These are phyloP conservation scores for Lenzites betulinus DNA, from an alignment of 768 basidiomycete genomes.

Conservation along the genomic window DNA sequence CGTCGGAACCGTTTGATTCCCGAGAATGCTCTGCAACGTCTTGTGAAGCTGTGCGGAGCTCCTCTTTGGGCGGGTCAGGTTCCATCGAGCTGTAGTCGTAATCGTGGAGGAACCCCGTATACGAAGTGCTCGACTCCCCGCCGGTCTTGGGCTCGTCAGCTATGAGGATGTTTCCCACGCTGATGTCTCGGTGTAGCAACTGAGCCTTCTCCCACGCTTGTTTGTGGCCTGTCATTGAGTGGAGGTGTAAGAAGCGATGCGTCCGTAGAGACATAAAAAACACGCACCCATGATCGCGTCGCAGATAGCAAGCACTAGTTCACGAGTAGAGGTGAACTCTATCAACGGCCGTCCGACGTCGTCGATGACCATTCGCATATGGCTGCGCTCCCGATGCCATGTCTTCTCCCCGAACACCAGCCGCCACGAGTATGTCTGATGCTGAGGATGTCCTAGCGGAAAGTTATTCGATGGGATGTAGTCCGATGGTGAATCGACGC, in stretches of 20 bases:
- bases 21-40: background rate
- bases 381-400: slow-evolving; percentile 7
- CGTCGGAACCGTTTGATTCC: background rate
- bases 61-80: background rate
- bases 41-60: background rate
- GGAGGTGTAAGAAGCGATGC: background rate
- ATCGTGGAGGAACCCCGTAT: slow-evolving; percentile 10
- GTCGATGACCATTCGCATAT: slow-evolving; percentile 15
- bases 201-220: slow-evolving; percentile 8
- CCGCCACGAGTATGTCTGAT: slow-evolving; percentile 9
- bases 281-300: slow-evolving; percentile 11
- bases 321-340: slow-evolving; percentile 9
- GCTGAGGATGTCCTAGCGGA: background rate
- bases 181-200: slow-evolving; percentile 25
- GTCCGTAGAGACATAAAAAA: background rate
- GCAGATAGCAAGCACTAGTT: slow-evolving; percentile 2
- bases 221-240: slow-evolving; percentile 12
- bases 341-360: slow-evolving; percentile 9
- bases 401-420: background rate
- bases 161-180: slow-evolving; percentile 26
- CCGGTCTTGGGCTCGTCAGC: background rate
- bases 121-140: too few species aligned
- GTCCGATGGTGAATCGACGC: background rate
- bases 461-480: background rate
- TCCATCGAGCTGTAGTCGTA: slow-evolving; percentile 6